Evolutionary conservation across 2,329 filamentous ascomycete genomes (phyloP), one percentile per base, ranked within the genome.

Genomic region (Fusarium sp.): DNA sequence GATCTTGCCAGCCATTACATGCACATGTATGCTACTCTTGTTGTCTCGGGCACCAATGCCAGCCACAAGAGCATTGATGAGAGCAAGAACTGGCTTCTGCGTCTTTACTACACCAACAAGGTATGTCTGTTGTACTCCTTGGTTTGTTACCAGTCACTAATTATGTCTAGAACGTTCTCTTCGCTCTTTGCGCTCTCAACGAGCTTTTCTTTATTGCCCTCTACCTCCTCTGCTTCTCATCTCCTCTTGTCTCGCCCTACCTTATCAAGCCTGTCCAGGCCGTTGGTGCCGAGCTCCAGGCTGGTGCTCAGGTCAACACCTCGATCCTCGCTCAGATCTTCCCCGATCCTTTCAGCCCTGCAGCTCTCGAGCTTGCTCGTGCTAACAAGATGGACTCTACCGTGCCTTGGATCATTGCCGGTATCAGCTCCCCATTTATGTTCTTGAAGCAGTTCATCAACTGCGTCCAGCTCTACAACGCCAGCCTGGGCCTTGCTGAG

Each of bases 121-220:
- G 95, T 97, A 82, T 32, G 49, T 36, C 34, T 19, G 9, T 19
- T n/a, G 7, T 58, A 50, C 28, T 24, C 39, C 17, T n/a, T 26
- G 38, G 11, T 14, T n/a, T 5, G 11, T 24, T 8, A 15, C n/a
- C 14, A 21, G 26, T 28, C 38, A 42, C 67, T 66, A 55, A 66
- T 42, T 7, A 6, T 71, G 7, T 30, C 12, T 46, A 97, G 95
- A 91, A 85, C 54, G 94, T 99, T 44, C 86, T 99, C 40, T 99
- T 99, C 82, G 81, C 93, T 65, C 92, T 93, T 81, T 99, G 96
- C 83, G 86, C 88, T 58, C 82, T 97, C 70, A 99, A 99, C 79
- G 96, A 99, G 81, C 82, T 94, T 68, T 99, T 97, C 86, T 99
- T 99, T 85, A 97, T 99, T 77, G 94, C 93, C 28, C 89, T 99